phyloP scores from a whole-genome alignment of 2,329 filamentous ascomycete genomes.

The Macrophomina tecta region DNA sequence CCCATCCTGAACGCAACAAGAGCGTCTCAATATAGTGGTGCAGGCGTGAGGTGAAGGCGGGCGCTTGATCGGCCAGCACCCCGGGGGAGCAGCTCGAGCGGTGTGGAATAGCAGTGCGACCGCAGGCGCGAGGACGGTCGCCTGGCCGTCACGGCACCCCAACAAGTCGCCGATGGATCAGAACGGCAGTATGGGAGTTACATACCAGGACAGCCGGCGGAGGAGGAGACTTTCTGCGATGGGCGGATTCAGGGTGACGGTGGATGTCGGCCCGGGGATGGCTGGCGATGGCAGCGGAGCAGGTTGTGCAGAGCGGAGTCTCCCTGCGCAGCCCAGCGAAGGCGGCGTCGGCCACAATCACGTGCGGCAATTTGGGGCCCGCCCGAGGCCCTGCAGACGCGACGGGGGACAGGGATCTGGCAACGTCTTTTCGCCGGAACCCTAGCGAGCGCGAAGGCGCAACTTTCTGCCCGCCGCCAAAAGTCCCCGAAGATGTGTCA shows the following conservation, averaged over 20 bases:
- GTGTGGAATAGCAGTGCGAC: constrained; percentile 20
- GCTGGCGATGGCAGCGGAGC: constrained; percentile 26
- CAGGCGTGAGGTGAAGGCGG: constrained; percentile 7
- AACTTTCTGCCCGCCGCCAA: constrained; percentile 20
- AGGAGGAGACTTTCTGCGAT: constrained; percentile 3
- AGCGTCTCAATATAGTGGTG: constrained; percentile 13
- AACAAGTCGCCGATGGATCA: constrained; percentile 8
- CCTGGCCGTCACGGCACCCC: constrained; percentile 2
- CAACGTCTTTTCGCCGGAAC: constrained; percentile 16
- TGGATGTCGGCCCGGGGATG: constrained; percentile 20
- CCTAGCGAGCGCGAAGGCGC: constrained; percentile 15
- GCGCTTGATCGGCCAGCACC: constrained; percentile 3
- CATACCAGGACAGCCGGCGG: constrained; percentile 18
- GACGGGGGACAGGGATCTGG: constrained; percentile 8
- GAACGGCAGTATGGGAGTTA: constrained; percentile 17
- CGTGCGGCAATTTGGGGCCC: not conserved
- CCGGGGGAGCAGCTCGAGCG: constrained; percentile 10
- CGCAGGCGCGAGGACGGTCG: constrained; percentile 17
- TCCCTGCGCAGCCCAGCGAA: constrained; percentile 18
- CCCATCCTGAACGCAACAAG: constrained; percentile 21
- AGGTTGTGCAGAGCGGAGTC: constrained; percentile 26
- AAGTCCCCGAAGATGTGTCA: constrained; percentile 27
- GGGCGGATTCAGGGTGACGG: constrained; percentile 21
- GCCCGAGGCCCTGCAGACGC: not conserved
- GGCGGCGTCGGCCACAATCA: not conserved